Evolutionary conservation across 1,139 yeast species (phyloP).

Genomic region (Candida tetrigidarum): DNA sequence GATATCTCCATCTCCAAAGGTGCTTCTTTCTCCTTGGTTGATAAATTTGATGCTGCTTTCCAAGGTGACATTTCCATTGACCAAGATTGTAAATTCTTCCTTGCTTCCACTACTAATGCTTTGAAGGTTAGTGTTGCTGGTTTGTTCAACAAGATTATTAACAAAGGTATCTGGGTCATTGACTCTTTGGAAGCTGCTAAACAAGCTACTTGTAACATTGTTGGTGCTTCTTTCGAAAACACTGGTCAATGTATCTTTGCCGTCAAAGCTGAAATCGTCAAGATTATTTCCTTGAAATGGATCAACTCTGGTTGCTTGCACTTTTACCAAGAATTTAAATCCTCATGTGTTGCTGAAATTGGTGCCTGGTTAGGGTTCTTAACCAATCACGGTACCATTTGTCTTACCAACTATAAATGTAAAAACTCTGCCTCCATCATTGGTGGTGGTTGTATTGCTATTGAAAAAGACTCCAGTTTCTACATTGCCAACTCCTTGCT

Average conservation of each 20-base stretch:
- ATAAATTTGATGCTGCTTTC: conserved; percentile 4
- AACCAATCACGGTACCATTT: conserved; percentile 5
- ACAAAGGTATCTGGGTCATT: conserved; percentile 7
- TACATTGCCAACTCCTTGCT: conserved; percentile 5
- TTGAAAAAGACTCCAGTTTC: conserved; percentile 4
- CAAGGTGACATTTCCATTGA: conserved; percentile 7
- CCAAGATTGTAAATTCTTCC: conserved; percentile 5
- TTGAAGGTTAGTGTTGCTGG: conserved; percentile 4
- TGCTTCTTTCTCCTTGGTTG: conserved; percentile 8
- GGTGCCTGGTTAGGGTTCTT: conserved; percentile 4
- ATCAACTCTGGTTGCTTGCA: conserved; percentile 5
- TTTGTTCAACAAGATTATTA: conserved; percentile 3
- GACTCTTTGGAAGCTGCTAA: conserved; percentile 2
- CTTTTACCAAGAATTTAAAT: conserved; percentile 5
- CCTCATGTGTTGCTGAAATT: conserved; percentile 4
- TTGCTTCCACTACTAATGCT: conserved; percentile 7
- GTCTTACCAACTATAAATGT: conserved; percentile 6
- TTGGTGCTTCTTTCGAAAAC: conserved; percentile 6
- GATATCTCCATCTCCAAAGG: conserved; percentile 7
- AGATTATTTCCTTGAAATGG: background rate
- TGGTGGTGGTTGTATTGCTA: conserved; percentile 8
- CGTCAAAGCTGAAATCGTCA: conserved; percentile 1
- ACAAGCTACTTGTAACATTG: conserved; percentile 5
- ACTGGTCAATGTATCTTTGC: conserved; percentile 7
- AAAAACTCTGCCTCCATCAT: background rate